Evolutionary conservation across 2,329 filamentous ascomycete species (phyloP).

Genomic region (Fusarium subtropicale): DNA sequence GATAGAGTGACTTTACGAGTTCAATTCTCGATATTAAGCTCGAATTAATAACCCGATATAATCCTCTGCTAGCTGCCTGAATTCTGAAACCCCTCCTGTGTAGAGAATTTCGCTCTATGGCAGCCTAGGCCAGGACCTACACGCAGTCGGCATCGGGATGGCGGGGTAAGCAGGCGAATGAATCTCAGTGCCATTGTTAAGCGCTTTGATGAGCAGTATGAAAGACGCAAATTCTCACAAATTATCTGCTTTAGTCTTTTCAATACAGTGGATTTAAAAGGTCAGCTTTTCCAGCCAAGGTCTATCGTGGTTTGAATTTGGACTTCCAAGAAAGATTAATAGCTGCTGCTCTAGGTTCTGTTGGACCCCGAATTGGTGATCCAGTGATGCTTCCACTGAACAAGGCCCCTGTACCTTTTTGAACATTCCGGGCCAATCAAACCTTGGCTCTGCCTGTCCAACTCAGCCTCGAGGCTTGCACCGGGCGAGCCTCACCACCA

Average conservation of each 20-base stretch:
- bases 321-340: too few species aligned
- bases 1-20: background rate
- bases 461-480: conserved; percentile 42
- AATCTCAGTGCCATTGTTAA: conserved; percentile 2
- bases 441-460: conserved; percentile 11
- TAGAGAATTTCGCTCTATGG: background rate
- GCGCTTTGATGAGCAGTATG: background rate
- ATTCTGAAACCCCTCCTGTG: background rate
- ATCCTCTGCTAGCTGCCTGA: background rate
- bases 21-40: background rate
- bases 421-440: conserved; percentile 26
- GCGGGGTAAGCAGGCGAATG: conserved; percentile 33
- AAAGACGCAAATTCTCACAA: background rate
- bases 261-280: background rate
- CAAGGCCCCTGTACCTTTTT: conserved; percentile 7
- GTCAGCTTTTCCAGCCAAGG: background rate
- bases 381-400: conserved; percentile 24
- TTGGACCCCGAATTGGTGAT: conserved; percentile 13
- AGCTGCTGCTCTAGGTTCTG: conserved; percentile 2
- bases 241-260: background rate
- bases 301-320: background rate
- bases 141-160: conserved; percentile 37
- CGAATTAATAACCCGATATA: background rate
- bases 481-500: conserved; percentile 44
- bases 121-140: conserved; percentile 26